Base-by-base conservation (phyloP, 2,329 filamentous ascomycete species). In the Colletotrichum magnum region DNA sequence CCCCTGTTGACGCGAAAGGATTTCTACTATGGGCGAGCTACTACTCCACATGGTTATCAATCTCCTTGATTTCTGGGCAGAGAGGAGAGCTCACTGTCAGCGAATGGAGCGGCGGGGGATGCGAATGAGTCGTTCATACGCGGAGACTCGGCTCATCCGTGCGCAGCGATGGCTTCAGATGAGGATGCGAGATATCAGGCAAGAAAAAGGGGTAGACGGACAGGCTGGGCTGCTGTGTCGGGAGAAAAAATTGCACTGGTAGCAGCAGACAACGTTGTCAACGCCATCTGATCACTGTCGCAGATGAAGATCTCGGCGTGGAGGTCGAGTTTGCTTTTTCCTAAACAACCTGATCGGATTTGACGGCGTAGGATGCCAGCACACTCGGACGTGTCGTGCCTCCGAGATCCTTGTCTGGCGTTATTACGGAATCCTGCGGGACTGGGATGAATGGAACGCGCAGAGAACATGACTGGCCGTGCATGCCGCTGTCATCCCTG, bases 141-240 rank as follows among this genome's bases (percentile, higher is more conserved):
- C 26, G 36, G 54, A 41, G 10, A 43, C 45, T 52, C 43, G 36
- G 26, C 12, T 36, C 56, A 51, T 60, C 67, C 56, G 62, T 69
- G 67, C 67, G 56, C 57, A 45, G n/a, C 24, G 18, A 18, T 10
- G 9, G 47, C n/a, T 13, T 21, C 41, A 39, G 36, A 58, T 61
- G 48, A 50, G 41, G 24, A 48, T 24, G 62, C 32, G 12, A 47
- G 36, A n/a, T 32, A 21, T 56, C 24, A 52, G 45, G 63, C 51
- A 57, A 7, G 21, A 32, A n/a, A 57, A 69, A 61, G 62, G 56
- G 67, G 67, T 21, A 60, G 47, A 43, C 24, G 36, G 32, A 10
- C 10, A 10, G 32, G 32, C 10, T 36, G 32, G 10, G 32, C 32
- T 36, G 32, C 32, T 36, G 32, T 36, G 32, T 10, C 32, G 32